phyloP scores from a whole-genome alignment of 345 rosid species.

The Luvunga scandens region DNA sequence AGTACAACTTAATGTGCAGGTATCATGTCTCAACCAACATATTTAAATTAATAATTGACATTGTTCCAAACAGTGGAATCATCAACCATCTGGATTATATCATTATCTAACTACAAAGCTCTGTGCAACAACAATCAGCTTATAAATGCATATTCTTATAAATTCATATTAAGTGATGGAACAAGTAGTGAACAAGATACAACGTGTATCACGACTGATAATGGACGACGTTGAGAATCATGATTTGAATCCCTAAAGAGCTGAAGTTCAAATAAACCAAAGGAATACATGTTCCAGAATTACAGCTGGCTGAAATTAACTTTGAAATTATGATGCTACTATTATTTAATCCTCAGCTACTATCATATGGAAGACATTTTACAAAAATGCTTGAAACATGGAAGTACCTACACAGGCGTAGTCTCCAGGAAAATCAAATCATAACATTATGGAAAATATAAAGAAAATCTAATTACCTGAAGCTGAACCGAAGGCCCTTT shows the following conservation, averaged over 20 bases:
- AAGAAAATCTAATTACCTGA: constrained; percentile 40
- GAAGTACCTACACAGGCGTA: not conserved
- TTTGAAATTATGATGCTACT: not conserved
- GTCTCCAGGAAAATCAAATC: not conserved
- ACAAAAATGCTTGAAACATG: not conserved
- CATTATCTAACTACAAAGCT: not conserved
- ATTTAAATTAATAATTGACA: not conserved
- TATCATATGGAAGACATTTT: not conserved
- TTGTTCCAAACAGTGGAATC: not conserved
- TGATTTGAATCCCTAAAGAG: not conserved
- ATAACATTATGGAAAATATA: not conserved
- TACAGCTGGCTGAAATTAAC: not conserved
- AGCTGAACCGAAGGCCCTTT: constrained; percentile 39
- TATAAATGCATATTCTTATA: not conserved
- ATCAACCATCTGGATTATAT: not conserved
- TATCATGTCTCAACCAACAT: not conserved
- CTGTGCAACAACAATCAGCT: not conserved
- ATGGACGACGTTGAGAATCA: not conserved
- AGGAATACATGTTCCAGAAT: not conserved
- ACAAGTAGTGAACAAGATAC: not conserved
- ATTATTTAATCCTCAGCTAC: not conserved
- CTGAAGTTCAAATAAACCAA: not conserved
- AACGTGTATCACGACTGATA: too few species aligned
- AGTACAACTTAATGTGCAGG: not conserved
- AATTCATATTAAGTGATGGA: not conserved